These are phyloP conservation scores for Epicoccum sorghinum DNA, from an alignment of 2,329 filamentous ascomycete genomes.

Conservation along the genomic window DNA sequence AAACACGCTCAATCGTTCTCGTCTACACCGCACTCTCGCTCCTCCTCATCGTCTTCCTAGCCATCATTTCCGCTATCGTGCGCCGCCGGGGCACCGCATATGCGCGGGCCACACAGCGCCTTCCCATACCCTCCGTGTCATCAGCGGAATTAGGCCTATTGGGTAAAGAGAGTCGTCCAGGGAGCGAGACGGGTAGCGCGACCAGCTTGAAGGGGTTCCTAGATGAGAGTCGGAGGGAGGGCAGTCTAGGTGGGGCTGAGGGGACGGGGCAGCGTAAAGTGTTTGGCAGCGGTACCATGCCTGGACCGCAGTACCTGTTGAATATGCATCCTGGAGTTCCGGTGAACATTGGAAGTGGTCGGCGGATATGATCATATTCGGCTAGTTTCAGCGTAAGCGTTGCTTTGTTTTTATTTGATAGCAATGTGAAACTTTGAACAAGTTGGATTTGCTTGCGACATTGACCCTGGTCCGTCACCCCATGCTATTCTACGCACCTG, in stretches of 20 bases:
- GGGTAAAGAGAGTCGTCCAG: constrained; percentile 17
- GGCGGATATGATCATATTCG: not conserved
- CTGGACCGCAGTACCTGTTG: constrained; percentile 44
- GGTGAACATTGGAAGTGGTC: constrained; percentile 26
- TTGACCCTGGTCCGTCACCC: no score
- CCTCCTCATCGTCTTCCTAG: constrained; percentile 20
- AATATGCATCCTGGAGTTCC: constrained; percentile 49
- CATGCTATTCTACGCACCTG: no score
- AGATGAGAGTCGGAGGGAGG: constrained; percentile 17
- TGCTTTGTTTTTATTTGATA: no score
- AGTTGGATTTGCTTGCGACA: no score
- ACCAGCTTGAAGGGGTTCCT: constrained; percentile 17
- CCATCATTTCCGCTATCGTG: constrained; percentile 32
- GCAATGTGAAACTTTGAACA: no score
- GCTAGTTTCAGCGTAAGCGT: no score
- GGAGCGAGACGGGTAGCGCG: constrained; percentile 9
- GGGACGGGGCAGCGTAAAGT: constrained; percentile 7
- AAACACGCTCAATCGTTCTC: constrained; percentile 32
- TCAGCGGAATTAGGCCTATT: constrained; percentile 29
- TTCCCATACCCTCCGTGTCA: constrained; percentile 23
- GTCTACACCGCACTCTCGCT: constrained; percentile 28
- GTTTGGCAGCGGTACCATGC: constrained; percentile 44
- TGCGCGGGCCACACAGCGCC: constrained; percentile 22
- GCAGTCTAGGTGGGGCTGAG: not conserved
- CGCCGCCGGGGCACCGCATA: constrained; percentile 35